Evolutionary conservation across 148 eudicot species (phyloP), one percentile per base, ranked within the genome.

Genomic region (Mesembryanthemum crystallinum): DNA sequence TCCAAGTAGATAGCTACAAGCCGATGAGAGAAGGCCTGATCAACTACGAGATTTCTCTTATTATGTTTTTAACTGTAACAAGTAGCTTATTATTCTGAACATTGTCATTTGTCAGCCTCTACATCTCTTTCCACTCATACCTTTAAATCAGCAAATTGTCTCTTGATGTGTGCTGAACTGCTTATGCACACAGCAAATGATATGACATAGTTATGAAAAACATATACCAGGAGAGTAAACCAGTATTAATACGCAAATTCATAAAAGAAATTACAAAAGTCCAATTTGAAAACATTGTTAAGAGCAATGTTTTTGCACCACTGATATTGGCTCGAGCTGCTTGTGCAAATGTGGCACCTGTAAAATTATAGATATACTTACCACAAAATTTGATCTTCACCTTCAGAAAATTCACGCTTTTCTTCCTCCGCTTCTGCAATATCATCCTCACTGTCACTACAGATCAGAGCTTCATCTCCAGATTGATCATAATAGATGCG

Each of bases 371-470:
- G 25, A 5, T 66, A 65, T 75, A 71, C 89, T 80, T 77, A 92
- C 98, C 90, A 79, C 60, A 94, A 32, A 79, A 94, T 83, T 51
- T 83, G 91, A 82, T 92, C 93, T 82, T 92, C 97, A 13, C 84
- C 86, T 74, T 89, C 88, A 67, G 92, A 87, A 87, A 88, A 90
- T 70, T 85, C 86, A 81, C 75, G 89, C 82, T 90, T 90, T 78
- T 84, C 89, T 52, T 79, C 93, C 71, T 81, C 91, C 67, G 75
- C 71, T 77, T 92, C 92, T 55, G 77, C 74, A 72, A 64, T 73
- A 77, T 94, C 98, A 82, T 90, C 98, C 70, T 94, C 98, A 73
- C 96, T 92, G 75, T 94, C 98, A 77, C 94, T 94, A 70, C 97
- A 92, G 63, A 90, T 79, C 78, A 94, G 77, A 49, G 97, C 88